phyloP scores from a whole-genome alignment of 805 yeast genomes.

The Lipomyces yamanashiensis region DNA sequence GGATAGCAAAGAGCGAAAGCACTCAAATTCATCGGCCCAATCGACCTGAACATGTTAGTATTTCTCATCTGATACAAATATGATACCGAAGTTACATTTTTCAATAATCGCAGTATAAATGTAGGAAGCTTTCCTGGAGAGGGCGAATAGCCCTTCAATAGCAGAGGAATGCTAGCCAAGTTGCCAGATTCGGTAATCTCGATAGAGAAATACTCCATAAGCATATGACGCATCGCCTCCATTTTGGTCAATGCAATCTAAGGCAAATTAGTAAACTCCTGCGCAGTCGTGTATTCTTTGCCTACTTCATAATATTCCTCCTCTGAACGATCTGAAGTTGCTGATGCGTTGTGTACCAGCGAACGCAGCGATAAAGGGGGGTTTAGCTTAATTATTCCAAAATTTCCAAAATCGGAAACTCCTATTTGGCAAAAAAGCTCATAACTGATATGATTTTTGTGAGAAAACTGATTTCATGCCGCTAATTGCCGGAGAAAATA shows the following conservation, averaged over 20 bases:
- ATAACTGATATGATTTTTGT: slow-evolving; percentile 31
- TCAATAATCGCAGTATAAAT: slow-evolving; percentile 66
- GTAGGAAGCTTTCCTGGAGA: slow-evolving; percentile 64
- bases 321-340: slow-evolving; percentile 11
- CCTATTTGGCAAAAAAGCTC: slow-evolving; percentile 84
- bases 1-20: slow-evolving; percentile 66
- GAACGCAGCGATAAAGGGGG: slow-evolving; percentile 47
- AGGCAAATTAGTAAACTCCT: slow-evolving; percentile 28
- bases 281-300: background rate
- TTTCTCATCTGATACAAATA: too few relatives aligned
- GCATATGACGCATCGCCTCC: slow-evolving; percentile 71
- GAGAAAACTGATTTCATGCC: background rate
- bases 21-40: slow-evolving; percentile 69
- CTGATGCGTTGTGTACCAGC: slow-evolving; percentile 48
- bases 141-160: slow-evolving; percentile 69
- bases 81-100: slow-evolving; percentile 46
- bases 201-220: slow-evolving; percentile 75
- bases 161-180: slow-evolving; percentile 65
- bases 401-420: slow-evolving; percentile 77
- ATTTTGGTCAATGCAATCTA: slow-evolving; percentile 38
- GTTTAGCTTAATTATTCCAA: slow-evolving; percentile 60
- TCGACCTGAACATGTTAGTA: slow-evolving; percentile 40
- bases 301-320: background rate
- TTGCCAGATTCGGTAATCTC: slow-evolving; percentile 43
- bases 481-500: background rate